These are phyloP conservation scores for Gossypium arboreum DNA, from an alignment of 345 rosid species.

Conservation along the genomic window DNA sequence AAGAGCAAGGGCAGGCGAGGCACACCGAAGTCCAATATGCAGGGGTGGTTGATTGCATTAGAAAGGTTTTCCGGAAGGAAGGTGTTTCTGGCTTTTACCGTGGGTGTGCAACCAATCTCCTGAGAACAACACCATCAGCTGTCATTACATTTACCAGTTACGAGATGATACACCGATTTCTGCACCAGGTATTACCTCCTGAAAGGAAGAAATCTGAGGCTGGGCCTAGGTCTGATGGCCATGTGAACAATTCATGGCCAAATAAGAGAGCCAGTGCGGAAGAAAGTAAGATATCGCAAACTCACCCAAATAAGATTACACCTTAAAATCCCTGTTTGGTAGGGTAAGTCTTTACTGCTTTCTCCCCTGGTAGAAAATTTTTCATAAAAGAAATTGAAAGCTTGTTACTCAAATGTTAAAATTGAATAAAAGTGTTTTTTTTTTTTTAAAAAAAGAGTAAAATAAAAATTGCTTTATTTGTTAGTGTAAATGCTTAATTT, in stretches of 20 bases:
- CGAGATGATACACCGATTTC: constrained; percentile 65
- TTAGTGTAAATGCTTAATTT: not conserved
- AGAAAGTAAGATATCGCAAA: constrained; percentile 24
- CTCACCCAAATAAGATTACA: constrained; percentile 31
- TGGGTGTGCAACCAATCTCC: constrained; percentile 72
- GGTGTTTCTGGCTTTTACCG: constrained; percentile 77
- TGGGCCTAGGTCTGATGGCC: constrained; percentile 23
- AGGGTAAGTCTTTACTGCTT: no score
- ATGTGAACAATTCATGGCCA: constrained; percentile 16
- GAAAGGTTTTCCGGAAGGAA: constrained; percentile 65
- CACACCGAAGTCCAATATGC: constrained; percentile 41
- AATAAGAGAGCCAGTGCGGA: constrained; percentile 23
- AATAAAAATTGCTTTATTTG: not conserved
- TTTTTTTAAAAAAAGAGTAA: no score
- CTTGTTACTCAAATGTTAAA: not conserved
- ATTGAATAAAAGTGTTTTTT: not conserved
- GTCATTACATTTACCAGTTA: constrained; percentile 79
- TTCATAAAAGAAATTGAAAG: not conserved
- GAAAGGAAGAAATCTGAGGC: constrained; percentile 32
- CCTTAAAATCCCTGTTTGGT: constrained; percentile 27
- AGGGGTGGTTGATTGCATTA: constrained; percentile 75
- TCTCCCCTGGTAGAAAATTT: not conserved
- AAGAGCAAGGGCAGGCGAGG: constrained; percentile 83
- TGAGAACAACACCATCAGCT: constrained; percentile 86
- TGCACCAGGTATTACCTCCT: constrained; percentile 39